phyloP scores from a whole-genome alignment of 768 basidiomycete genomes.

The Tulasnella sp. region DNA sequence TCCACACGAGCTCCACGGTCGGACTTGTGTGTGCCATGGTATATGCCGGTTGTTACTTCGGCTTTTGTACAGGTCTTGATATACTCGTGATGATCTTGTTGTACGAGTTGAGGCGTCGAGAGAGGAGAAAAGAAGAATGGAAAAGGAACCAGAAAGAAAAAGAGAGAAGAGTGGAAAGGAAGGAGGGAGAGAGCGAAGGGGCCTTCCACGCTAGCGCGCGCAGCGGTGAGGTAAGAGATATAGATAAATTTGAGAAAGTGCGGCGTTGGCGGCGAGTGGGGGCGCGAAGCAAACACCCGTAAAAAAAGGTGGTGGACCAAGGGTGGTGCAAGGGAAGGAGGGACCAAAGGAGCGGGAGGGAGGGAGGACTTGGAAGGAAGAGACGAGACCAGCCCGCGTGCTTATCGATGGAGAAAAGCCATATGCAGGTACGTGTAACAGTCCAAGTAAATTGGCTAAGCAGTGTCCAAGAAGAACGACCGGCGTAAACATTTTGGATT shows the following conservation, averaged over 20 bases:
- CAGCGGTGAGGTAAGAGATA: not conserved
- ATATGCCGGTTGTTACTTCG: not conserved
- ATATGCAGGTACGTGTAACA: not conserved
- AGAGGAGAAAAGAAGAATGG: constrained; percentile 7
- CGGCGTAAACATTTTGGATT: not conserved
- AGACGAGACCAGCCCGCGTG: not conserved
- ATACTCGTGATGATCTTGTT: not conserved
- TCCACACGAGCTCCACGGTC: constrained; percentile 28
- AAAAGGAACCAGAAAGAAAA: constrained; percentile 20
- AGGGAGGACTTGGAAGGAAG: not conserved
- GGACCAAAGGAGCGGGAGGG: not conserved
- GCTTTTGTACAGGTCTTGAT: not conserved
- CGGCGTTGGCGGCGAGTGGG: not conserved
- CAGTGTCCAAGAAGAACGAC: not conserved
- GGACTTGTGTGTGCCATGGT: constrained; percentile 28
- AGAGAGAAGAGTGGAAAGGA: not conserved
- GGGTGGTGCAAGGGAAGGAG: constrained; percentile 9
- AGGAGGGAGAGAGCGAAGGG: not conserved
- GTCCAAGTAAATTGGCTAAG: not conserved
- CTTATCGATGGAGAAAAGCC: constrained; percentile 1
- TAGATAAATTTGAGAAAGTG: constrained; percentile 2
- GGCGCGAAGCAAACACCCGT: constrained; percentile 3
- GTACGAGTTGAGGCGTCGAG: not conserved
- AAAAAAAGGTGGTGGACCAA: not conserved
- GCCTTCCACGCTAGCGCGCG: not conserved